Conservation (phyloP, 495 filamentous ascomycete genomes). For the Aspergillus saccharolyticus region DNA sequence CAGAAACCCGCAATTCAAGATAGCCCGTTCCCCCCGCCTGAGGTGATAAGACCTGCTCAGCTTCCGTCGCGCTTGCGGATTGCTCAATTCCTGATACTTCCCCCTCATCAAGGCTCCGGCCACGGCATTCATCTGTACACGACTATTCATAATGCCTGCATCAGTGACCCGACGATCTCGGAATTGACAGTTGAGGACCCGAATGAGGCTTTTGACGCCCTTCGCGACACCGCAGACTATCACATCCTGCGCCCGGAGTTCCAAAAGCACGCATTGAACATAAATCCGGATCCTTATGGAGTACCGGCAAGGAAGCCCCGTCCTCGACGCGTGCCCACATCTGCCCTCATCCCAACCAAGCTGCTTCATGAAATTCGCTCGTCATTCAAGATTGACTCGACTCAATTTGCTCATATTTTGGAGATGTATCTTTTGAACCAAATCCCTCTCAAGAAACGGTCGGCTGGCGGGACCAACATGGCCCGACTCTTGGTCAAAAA, state of each 20-base stretch:
- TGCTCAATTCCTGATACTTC: constrained; percentile 91
- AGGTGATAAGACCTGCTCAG: constrained; percentile 34
- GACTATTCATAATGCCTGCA: constrained; percentile 62
- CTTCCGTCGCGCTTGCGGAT: constrained; percentile 73
- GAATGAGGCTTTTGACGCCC: constrained; percentile 86
- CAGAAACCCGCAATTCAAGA: constrained; percentile 28
- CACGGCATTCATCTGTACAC: constrained; percentile 79
- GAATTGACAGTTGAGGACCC: constrained; percentile 96
- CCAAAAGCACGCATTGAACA: constrained; percentile 38
- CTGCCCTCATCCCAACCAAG: constrained; percentile 55
- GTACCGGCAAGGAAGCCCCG: constrained; percentile 34
- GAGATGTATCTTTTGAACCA: constrained; percentile 84
- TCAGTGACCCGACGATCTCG: constrained; percentile 54
- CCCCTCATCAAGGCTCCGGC: constrained; percentile 74
- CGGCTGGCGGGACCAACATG: constrained; percentile 47
- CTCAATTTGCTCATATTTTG: constrained; percentile 81
- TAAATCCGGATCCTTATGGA: constrained; percentile 39
- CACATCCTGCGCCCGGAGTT: constrained; percentile 53
- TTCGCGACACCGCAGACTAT: constrained; percentile 81
- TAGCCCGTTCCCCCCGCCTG: constrained; percentile 39
- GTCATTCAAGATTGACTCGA: constrained; percentile 68
- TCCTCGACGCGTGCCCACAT: constrained; percentile 50
- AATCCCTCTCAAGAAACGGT: constrained; percentile 60
- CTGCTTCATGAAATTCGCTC: constrained; percentile 56
- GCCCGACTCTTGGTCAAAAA: constrained; percentile 50